Percentiles rank a stretch among this genome's conserved stretches.
phyloP scores from a whole-genome alignment of 305 asterid genomes.

The Nicotiana rustica region DNA sequence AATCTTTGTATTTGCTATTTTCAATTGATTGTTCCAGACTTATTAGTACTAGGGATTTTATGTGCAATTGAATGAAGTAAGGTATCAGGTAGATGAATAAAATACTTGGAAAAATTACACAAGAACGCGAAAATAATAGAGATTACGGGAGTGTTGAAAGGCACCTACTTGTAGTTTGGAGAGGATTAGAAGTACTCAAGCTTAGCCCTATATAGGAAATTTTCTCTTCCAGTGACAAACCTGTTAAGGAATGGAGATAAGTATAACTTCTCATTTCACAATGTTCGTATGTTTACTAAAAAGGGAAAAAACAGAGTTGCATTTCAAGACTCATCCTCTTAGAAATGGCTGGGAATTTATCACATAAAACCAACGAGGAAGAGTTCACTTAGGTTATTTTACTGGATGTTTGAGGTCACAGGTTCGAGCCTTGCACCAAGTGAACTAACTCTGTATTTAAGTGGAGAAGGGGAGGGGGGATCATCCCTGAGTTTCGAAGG shows the following conservation, averaged over 20 bases:
- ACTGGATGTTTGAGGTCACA: too few species aligned
- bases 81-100: neutral
- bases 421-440: neutral
- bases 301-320: neutral
- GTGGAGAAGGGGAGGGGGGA: too few species aligned
- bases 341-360: neutral
- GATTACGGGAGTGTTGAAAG: neutral
- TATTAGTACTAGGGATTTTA: neutral
- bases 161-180: neutral
- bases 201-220: neutral
- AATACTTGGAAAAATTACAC: neutral
- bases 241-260: neutral
- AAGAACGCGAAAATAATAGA: too few species aligned
- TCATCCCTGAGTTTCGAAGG: too few species aligned
- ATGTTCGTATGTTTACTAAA: neutral
- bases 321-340: conserved; percentile 12
- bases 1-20: neutral
- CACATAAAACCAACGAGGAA: neutral
- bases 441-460: too few species aligned
- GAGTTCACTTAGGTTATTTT: neutral
- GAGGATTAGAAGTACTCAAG: conserved; percentile 25
- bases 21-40: neutral
- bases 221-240: neutral
- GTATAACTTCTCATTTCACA: neutral
- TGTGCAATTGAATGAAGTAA: neutral